phyloP scores from a whole-genome alignment of 352 stramenopile species.

The Sclerospora graminicola region DNA sequence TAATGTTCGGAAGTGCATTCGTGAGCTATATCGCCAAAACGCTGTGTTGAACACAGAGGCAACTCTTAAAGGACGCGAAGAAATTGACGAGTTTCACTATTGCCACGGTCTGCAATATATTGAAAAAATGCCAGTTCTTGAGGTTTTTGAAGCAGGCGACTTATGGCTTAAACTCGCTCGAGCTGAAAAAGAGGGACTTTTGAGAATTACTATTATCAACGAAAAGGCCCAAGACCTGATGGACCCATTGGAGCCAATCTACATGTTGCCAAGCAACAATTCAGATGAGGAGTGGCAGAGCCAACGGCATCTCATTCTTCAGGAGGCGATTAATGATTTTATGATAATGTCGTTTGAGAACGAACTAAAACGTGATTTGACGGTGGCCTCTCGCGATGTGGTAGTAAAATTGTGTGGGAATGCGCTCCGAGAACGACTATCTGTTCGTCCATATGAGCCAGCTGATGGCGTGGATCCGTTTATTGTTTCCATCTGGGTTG shows the following conservation, averaged over 20 bases:
- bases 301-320: constrained; percentile 72
- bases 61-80: constrained; percentile 71
- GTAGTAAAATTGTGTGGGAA: constrained; percentile 70
- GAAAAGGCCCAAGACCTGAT: constrained; percentile 77
- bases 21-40: constrained; percentile 74
- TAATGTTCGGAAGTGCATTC: constrained; percentile 77
- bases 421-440: constrained; percentile 53
- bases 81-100: constrained; percentile 87
- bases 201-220: constrained; percentile 69
- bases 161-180: constrained; percentile 70
- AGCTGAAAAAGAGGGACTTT: constrained; percentile 77
- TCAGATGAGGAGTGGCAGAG: constrained; percentile 80
- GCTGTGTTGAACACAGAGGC: constrained; percentile 66
- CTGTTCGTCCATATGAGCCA: constrained; percentile 69
- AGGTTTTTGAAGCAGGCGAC: constrained; percentile 63
- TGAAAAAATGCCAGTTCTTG: constrained; percentile 69
- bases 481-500: constrained; percentile 84
- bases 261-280: constrained; percentile 34
- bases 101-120: constrained; percentile 82
- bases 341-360: constrained; percentile 83
- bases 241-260: constrained; percentile 72
- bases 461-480: constrained; percentile 67
- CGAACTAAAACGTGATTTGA: constrained; percentile 71
- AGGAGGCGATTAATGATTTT: constrained; percentile 76
- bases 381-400: constrained; percentile 54